Evolutionary conservation across 1,284 basidiomycete species (phyloP), one percentile per base, ranked within the genome.

Genomic region (Microbotryum silenes-acaulis): DNA sequence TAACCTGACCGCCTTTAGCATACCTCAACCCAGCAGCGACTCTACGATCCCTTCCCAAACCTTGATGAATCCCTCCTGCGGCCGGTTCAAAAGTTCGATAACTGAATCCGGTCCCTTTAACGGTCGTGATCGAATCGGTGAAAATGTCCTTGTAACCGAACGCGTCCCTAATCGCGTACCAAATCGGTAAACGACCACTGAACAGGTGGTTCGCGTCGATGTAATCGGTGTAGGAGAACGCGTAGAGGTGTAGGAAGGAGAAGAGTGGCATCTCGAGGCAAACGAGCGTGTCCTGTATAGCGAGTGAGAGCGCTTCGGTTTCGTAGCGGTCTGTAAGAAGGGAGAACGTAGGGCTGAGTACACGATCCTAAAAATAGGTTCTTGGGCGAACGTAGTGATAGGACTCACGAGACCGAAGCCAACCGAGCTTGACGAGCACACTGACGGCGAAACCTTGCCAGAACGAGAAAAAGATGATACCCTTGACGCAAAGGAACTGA

Each of bases 191-290:
- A 25, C 92, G 85, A 2, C 90, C 92, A 29, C 87, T 86, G 73
- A 85, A 88, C 18, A 81, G 78, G 29, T 83, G 76, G 6, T 79
- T 76, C 1, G 64, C 47, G 56, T 80, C 85, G 68, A 89, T 83
- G 73, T 89, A 96, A 75, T 97, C 92, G 55, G 81, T 85, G 69
- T 72, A 55, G 14, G 64, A 67, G 37, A 64, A 68, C 9, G 61
- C 60, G 62, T 66, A 64, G 42, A 87, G 83, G 76, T 98, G 96
- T 2, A 90, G 88, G 53, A 97, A 80, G 0, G 96, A 93, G 73
- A 99, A 99, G 62, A 97, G 77, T 0, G 94, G 93, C 94, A 99
- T 97, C 77, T 99, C 94, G 62, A 96, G 79, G 77, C 91, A 96
- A 71, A 97, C 91, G 61, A 96, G 80, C 10, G 86, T 85, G 75